Evolutionary conservation across 192 early-diverging fungal genomes (phyloP).

Genomic region (Jimgerdemannia lactiflua): DNA sequence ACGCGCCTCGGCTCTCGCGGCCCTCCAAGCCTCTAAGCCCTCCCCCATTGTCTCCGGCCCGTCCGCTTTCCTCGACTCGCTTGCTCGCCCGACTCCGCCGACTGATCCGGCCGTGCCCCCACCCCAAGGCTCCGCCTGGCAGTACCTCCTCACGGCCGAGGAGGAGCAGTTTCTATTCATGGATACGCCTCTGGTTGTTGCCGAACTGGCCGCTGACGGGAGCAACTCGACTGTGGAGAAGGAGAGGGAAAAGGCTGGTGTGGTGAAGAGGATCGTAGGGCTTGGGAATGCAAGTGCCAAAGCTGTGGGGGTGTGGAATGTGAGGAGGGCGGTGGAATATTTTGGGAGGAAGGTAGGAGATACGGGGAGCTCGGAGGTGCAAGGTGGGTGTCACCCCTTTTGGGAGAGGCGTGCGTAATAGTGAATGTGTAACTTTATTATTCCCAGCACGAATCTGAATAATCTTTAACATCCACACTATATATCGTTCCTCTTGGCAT

Average conservation of each 20-base stretch:
- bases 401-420: not conserved
- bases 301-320: slow-evolving; percentile 76
- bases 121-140: slow-evolving; percentile 19
- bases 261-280: slow-evolving; percentile 68
- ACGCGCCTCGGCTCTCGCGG: slow-evolving; percentile 20
- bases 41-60: slow-evolving; percentile 27
- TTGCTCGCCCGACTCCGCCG: slow-evolving; percentile 28
- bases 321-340: slow-evolving; percentile 62
- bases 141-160: slow-evolving; percentile 44
- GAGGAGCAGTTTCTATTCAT: slow-evolving; percentile 50
- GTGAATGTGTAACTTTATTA: not conserved
- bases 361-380: slow-evolving; percentile 91
- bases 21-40: slow-evolving; percentile 28
- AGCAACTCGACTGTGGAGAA: slow-evolving; percentile 30
- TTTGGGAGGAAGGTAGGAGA: slow-evolving; percentile 76
- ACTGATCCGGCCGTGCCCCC: not conserved
- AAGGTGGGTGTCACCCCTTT: slow-evolving; percentile 51
- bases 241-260: slow-evolving; percentile 54
- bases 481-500: slow-evolving; percentile 1
- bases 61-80: slow-evolving; percentile 23
- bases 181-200: slow-evolving; percentile 33
- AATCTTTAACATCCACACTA: slow-evolving; percentile 15
- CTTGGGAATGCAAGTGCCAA: slow-evolving; percentile 82
- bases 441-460: not conserved
- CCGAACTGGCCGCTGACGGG: not conserved